Base-by-base conservation (phyloP, 2,329 filamentous ascomycete genomes). In the Stromatinia cepivora region DNA sequence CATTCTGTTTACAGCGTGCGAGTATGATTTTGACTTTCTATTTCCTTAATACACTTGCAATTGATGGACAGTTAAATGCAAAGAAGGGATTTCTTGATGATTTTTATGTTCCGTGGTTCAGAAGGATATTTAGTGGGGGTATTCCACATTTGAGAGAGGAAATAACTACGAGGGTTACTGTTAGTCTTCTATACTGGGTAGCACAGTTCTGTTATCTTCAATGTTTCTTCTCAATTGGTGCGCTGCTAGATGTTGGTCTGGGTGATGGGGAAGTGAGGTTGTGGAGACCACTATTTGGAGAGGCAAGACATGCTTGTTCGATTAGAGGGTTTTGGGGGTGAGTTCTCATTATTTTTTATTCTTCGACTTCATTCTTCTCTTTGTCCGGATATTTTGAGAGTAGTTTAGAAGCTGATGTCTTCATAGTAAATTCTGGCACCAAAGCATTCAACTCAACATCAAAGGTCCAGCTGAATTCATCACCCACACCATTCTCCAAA, bases 291-390 rank as follows among this genome's bases (percentile, higher is more conserved):
- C 25, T 59, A 4, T 59, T 59, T 11, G 57, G 57, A 17, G 57
- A 45, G 25, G 36, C 8, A 1, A 45, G 25, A 20, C 36, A 59
- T 45, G 34, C 39, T 11, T 45, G 28, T 3, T 45, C 57, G 36
- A 42, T 59, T 28, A 45, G 57, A 45, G 57, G 57, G 22, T 11
- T 59, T 9, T 59, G 57, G 57, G n/a, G n/a, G 57, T 59, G 11
- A 45, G 57, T 59, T 6, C 13, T 25, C 1, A 10, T 20, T 4
- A 20, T 7, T 2, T 11, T 59, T 45, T 9, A 1, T 20, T 6
- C 11, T 31, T 31, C 4, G 4, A 34, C 34, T 34, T 34, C n/a
- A 34, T 34, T 6, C 34, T 34, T 34, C 34, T 34, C 4, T 25
- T 50, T 31, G 4, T 31, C 31, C 4, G 31, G 31, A 34, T 34